These are phyloP conservation scores for Eimeria nieschulzi DNA, from an alignment of 169 alveolate genomes.

Conservation along the genomic window DNA sequence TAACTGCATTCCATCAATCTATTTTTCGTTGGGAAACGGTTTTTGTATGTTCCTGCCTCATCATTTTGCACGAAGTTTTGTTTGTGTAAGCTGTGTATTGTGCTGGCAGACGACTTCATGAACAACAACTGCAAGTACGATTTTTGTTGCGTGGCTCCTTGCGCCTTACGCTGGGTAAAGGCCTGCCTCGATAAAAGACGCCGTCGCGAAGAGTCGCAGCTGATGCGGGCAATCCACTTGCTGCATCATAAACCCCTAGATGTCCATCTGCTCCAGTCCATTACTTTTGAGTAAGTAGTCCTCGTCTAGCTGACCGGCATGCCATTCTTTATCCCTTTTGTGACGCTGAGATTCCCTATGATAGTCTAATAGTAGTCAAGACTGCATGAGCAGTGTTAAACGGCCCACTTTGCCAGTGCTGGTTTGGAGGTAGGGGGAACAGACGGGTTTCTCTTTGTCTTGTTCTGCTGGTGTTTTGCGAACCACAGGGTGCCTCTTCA, in stretches of 20 bases:
- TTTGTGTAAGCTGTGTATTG: constrained; percentile 5
- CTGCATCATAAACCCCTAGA: constrained; percentile 61
- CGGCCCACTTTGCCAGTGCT: too few relatives aligned
- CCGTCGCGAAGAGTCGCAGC: constrained; percentile 43
- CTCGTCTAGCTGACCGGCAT: background rate
- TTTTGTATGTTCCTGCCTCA: background rate
- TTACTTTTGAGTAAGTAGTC: constrained; percentile 31
- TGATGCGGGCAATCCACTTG: constrained; percentile 59
- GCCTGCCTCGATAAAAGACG: constrained; percentile 63
- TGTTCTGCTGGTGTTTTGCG: background rate
- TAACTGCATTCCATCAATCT: background rate
- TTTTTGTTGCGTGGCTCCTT: constrained; percentile 58
- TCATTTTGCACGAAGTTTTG: background rate
- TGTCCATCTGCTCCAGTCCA: constrained; percentile 56
- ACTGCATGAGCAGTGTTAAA: too few relatives aligned
- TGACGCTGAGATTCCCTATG: too few relatives aligned
- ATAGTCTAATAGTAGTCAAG: too few relatives aligned
- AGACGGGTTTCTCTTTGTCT: background rate
- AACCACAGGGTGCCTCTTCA: constrained; percentile 59
- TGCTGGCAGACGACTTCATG: constrained; percentile 51
- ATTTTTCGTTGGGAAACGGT: background rate
- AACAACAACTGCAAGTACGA: constrained; percentile 68
- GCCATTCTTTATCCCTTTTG: background rate
- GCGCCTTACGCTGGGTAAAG: constrained; percentile 68
- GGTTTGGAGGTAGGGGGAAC: too few relatives aligned